Evolutionary conservation across 1,284 basidiomycete species (phyloP).

Genomic region (Inonotus obliquus): DNA sequence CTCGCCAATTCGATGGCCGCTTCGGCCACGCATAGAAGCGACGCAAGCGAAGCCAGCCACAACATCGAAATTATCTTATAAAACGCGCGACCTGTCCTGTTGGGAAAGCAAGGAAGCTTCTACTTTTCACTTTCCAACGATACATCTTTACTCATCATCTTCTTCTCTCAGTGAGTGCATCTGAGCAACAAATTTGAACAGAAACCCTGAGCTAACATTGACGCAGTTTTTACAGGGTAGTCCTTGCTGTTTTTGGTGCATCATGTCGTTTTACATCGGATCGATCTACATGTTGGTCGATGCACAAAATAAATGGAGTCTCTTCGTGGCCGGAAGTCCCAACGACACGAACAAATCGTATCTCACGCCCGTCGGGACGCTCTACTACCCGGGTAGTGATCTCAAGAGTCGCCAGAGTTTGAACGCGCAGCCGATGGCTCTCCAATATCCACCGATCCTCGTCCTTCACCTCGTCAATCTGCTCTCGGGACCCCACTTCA

Average conservation of each 20-base stretch:
- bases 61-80: not conserved
- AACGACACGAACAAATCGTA: not conserved
- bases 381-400: not conserved
- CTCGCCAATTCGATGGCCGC: not conserved
- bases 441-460: not conserved
- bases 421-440: not conserved
- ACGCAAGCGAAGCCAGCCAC: not conserved
- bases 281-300: constrained; percentile 1
- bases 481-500: not conserved
- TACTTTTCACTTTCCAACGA: not conserved
- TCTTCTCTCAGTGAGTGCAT: not conserved
- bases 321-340: not conserved
- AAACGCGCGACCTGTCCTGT: not conserved
- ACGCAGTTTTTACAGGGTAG: not conserved
- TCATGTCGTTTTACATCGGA: not conserved
- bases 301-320: not conserved
- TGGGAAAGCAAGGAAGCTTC: not conserved
- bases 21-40: not conserved
- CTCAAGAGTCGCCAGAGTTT: not conserved
- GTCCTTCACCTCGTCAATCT: not conserved
- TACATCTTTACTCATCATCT: not conserved
- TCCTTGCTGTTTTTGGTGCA: not conserved
- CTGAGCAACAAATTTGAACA: too few relatives aligned
- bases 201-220: too few relatives aligned
- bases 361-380: not conserved